These are phyloP conservation scores for Cyberlindnera nakhonratchasimensis DNA, from an alignment of 805 yeast genomes.

Conservation along the genomic window DNA sequence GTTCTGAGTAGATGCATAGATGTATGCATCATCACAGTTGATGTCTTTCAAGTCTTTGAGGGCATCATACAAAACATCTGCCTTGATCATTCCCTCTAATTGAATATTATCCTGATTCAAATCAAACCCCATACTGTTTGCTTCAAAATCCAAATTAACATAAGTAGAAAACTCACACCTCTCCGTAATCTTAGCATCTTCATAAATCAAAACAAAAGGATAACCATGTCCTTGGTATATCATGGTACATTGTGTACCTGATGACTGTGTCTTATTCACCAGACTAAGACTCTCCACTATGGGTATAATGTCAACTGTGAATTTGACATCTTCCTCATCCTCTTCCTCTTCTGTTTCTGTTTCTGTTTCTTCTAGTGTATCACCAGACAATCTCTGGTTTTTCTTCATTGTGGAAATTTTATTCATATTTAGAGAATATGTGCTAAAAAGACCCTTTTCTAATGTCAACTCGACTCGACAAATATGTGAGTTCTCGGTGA, in stretches of 20 bases:
- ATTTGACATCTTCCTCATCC: constrained; percentile 25
- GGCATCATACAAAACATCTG: constrained; percentile 50
- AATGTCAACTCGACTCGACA: constrained; percentile 34
- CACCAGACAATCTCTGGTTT: background rate
- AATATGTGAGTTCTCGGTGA: constrained; percentile 44
- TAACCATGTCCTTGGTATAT: constrained; percentile 46
- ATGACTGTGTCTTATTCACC: constrained; percentile 31
- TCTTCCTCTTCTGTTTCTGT: constrained; percentile 10
- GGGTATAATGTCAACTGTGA: constrained; percentile 44
- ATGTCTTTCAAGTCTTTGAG: constrained; percentile 55
- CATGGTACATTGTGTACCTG: constrained; percentile 44
- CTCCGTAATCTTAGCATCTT: constrained; percentile 50
- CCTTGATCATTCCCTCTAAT: constrained; percentile 48
- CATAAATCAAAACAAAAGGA: constrained; percentile 55
- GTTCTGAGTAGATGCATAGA: constrained; percentile 38
- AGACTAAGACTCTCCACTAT: constrained; percentile 50
- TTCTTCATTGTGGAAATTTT: background rate
- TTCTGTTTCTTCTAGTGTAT: background rate
- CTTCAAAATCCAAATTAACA: constrained; percentile 30
- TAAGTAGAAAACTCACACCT: constrained; percentile 53
- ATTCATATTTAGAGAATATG: constrained; percentile 23
- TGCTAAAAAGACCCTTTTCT: constrained; percentile 35
- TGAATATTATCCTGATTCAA: constrained; percentile 41
- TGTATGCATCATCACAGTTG: constrained; percentile 46
- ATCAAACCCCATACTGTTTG: constrained; percentile 36